Conservation (phyloP, 1,284 basidiomycete species). For the Leccinum fuscescens region DNA sequence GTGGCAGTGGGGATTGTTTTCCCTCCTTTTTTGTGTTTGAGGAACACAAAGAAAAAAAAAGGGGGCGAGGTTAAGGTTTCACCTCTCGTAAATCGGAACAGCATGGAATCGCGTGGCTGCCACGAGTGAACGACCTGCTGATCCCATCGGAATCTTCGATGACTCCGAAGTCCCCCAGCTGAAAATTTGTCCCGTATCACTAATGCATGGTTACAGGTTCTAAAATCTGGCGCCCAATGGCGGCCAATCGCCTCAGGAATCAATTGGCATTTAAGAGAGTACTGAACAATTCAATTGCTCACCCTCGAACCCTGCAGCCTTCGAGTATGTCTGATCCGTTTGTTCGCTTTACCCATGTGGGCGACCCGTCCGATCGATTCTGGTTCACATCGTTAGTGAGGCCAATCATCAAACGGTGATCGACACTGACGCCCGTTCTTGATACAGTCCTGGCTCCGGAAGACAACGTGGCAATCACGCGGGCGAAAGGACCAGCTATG, state of each 20-base stretch:
- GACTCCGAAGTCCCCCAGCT: neutral
- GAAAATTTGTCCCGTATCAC: neutral
- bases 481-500: neutral
- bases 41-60: conserved; percentile 10
- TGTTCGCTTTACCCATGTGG: neutral
- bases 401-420: neutral
- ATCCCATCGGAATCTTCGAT: neutral
- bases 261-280: conserved; percentile 13
- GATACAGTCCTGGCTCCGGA: conserved; percentile 6
- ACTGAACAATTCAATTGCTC: neutral
- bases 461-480: neutral
- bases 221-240: conserved; percentile 8
- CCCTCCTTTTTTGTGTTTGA: neutral
- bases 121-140: conserved; percentile 12
- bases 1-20: neutral
- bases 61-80: conserved; percentile 2
- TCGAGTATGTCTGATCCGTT: conserved; percentile 11
- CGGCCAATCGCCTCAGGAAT: conserved; percentile 8
- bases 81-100: conserved; percentile 13
- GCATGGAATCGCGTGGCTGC: conserved; percentile 23
- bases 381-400: conserved; percentile 14
- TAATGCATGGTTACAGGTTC: conserved; percentile 3
- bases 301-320: neutral
- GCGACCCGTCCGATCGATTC: neutral
- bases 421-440: conserved; percentile 8